These are phyloP conservation scores for Cyclostephanos invisitatus DNA, from an alignment of 108 stramenopile species.

Conservation along the genomic window DNA sequence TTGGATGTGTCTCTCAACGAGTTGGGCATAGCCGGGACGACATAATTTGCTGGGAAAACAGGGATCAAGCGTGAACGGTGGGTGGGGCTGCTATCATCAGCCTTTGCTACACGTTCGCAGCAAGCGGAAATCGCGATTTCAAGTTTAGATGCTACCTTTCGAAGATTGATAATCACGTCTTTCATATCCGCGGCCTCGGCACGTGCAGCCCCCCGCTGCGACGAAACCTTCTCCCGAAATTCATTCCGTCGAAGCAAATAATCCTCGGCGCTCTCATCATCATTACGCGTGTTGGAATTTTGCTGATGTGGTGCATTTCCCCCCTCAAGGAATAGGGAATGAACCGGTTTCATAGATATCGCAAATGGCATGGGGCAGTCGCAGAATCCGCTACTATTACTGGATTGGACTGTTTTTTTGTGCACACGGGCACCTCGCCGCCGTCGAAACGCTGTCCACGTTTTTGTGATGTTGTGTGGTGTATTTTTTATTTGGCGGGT, in stretches of 20 bases:
- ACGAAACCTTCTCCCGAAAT: conserved; percentile 29
- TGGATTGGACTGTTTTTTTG: too few species aligned
- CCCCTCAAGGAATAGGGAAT: conserved; percentile 12
- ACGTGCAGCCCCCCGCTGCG: not conserved
- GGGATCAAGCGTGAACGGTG: conserved; percentile 28
- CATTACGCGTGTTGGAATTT: not conserved
- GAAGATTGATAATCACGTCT: conserved; percentile 8
- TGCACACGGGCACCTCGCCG: too few species aligned
- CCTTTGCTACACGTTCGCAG: conserved; percentile 21
- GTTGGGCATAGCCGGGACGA: not conserved
- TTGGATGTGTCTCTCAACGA: conserved; percentile 1
- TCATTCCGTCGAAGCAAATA: conserved; percentile 26
- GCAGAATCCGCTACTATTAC: too few species aligned
- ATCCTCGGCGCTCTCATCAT: conserved; percentile 17
- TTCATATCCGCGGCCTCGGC: not conserved
- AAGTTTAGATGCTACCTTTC: conserved; percentile 15
- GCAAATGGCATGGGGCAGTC: too few species aligned
- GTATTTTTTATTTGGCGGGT: too few species aligned
- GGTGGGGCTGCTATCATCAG: not conserved
- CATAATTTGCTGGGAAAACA: conserved; percentile 30
- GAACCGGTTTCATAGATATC: not conserved
- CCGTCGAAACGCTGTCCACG: too few species aligned
- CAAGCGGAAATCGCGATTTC: conserved; percentile 36
- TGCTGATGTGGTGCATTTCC: conserved; percentile 7
- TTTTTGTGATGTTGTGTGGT: too few species aligned